phyloP scores from a whole-genome alignment of 2,329 filamentous ascomycete genomes.

The Clonostachys rhizophaga region DNA sequence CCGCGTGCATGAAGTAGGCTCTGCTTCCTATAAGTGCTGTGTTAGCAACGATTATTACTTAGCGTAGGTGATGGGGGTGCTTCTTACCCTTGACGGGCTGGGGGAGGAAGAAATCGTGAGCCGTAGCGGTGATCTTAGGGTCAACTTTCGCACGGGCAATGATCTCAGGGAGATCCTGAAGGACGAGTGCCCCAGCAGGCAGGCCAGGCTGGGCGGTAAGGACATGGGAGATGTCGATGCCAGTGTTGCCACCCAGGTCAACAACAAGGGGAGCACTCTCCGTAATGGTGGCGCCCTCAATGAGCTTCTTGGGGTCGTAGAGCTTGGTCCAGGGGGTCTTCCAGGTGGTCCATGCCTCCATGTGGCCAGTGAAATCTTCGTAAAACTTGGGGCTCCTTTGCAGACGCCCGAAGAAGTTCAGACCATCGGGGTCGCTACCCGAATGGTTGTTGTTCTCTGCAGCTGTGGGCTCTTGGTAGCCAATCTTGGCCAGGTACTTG shows the following conservation, averaged over 20 bases:
- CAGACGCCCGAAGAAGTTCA: too few relatives aligned
- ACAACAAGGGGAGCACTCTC: slow-evolving; percentile 17
- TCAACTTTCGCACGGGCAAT: slow-evolving; percentile 20
- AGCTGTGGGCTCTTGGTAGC: too few relatives aligned
- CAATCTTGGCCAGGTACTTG: too few relatives aligned
- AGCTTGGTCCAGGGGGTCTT: slow-evolving; percentile 14
- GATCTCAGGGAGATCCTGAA: slow-evolving; percentile 41
- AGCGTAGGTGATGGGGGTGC: too few relatives aligned
- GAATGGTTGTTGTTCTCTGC: too few relatives aligned
- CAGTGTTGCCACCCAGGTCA: slow-evolving; percentile 25
- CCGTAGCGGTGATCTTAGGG: slow-evolving; percentile 22
- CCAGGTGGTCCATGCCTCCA: too few relatives aligned
- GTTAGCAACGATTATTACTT: too few relatives aligned
- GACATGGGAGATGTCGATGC: slow-evolving; percentile 25
- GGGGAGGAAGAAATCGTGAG: slow-evolving; percentile 38
- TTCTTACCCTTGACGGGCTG: slow-evolving; percentile 28
- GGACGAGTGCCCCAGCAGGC: slow-evolving; percentile 31
- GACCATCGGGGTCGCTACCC: too few relatives aligned
- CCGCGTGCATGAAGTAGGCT: slow-evolving; percentile 31
- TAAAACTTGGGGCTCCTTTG: too few relatives aligned
- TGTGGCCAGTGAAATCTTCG: too few relatives aligned
- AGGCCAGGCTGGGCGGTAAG: slow-evolving; percentile 20
- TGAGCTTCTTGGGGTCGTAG: slow-evolving; percentile 21
- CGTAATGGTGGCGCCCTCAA: slow-evolving; percentile 11
- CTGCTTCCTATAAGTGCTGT: slow-evolving; percentile 12